A percentile compares a stretch with the other conserved stretches of the same genome.
Evolutionary conservation across 768 basidiomycete species (phyloP).

Genomic region (Suillus paluster): DNA sequence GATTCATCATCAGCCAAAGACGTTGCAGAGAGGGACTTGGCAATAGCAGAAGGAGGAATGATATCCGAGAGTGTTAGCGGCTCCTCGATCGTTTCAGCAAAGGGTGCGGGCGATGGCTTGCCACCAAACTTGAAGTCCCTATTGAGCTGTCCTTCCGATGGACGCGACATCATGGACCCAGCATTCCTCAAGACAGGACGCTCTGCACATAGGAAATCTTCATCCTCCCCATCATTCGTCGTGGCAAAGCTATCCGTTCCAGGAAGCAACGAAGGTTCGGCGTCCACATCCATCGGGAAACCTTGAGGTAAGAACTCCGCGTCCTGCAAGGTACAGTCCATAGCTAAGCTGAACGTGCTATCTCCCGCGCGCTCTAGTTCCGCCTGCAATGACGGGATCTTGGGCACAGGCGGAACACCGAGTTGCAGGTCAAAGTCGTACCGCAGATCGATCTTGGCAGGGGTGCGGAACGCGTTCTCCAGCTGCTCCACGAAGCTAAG

Average conservation of each 20-base stretch:
- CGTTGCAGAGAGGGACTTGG: slow-evolving; percentile 50
- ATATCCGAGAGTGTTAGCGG: slow-evolving; percentile 74
- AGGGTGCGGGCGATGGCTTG: slow-evolving; percentile 20
- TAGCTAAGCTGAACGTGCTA: slow-evolving; percentile 22
- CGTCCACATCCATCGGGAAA: slow-evolving; percentile 30
- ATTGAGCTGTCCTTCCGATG: slow-evolving; percentile 71
- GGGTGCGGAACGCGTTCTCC: slow-evolving; percentile 79
- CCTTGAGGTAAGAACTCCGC: slow-evolving; percentile 18
- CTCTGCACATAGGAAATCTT: slow-evolving; percentile 29
- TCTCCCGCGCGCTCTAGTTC: slow-evolving; percentile 30
- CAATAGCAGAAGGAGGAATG: slow-evolving; percentile 65
- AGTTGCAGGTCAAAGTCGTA: slow-evolving; percentile 48
- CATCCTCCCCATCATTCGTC: slow-evolving; percentile 35
- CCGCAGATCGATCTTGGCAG: slow-evolving; percentile 66
- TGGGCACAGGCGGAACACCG: slow-evolving; percentile 56
- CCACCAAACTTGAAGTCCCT: slow-evolving; percentile 80
- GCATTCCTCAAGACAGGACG: slow-evolving; percentile 24
- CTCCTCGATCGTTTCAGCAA: slow-evolving; percentile 14
- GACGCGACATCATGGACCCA: slow-evolving; percentile 44
- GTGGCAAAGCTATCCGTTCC: slow-evolving; percentile 39
- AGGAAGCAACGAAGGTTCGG: slow-evolving; percentile 43
- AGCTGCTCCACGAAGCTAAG: slow-evolving; percentile 82
- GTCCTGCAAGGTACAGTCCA: slow-evolving; percentile 21
- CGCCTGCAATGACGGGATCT: slow-evolving; percentile 43
- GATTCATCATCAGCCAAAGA: slow-evolving; percentile 54